Evolutionary conservation across 495 filamentous ascomycete species (phyloP).

Genomic region (Xylaria cubensis): DNA sequence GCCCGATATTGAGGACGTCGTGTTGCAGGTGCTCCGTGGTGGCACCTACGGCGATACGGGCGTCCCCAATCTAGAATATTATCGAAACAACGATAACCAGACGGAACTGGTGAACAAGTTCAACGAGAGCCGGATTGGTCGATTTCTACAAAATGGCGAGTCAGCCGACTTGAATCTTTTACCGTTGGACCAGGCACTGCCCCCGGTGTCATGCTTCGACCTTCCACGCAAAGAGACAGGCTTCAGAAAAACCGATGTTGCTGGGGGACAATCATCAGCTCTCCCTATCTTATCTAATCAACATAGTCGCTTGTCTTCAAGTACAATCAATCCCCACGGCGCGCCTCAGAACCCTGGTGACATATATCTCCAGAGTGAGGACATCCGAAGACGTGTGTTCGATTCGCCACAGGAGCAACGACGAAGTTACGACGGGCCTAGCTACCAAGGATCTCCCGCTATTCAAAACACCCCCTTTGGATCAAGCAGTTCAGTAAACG

Average conservation of each 20-base stretch:
- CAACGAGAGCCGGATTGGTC: conserved; percentile 39
- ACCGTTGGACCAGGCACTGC: conserved; percentile 34
- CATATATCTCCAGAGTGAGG: conserved; percentile 41
- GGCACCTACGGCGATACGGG: conserved; percentile 38
- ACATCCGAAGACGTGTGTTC: conserved; percentile 37
- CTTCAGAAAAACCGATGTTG: conserved; percentile 28
- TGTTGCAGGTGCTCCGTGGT: conserved; percentile 36
- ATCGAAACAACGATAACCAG: conserved; percentile 43
- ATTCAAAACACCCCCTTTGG: conserved; percentile 31
- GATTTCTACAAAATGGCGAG: conserved; percentile 41
- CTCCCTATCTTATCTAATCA: conserved; percentile 5
- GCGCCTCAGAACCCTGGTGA: conserved; percentile 42
- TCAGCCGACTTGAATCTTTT: conserved; percentile 37
- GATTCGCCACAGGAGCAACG: conserved; percentile 31
- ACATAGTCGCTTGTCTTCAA: conserved; percentile 6
- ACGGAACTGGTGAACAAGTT: conserved; percentile 39
- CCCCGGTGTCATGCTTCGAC: conserved; percentile 31
- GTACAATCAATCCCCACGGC: conserved; percentile 38
- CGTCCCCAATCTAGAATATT: conserved; percentile 41
- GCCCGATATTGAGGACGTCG: conserved; percentile 42
- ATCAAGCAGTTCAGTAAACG: conserved; percentile 34
- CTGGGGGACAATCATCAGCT: conserved; percentile 9
- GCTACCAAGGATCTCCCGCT: conserved; percentile 23
- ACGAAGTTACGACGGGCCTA: conserved; percentile 23
- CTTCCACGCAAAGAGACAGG: conserved; percentile 31